Percentiles rank a stretch among this genome's conserved stretches.
Conservation (phyloP, 495 filamentous ascomycete species). For the Aspergillus heteromorphus region DNA sequence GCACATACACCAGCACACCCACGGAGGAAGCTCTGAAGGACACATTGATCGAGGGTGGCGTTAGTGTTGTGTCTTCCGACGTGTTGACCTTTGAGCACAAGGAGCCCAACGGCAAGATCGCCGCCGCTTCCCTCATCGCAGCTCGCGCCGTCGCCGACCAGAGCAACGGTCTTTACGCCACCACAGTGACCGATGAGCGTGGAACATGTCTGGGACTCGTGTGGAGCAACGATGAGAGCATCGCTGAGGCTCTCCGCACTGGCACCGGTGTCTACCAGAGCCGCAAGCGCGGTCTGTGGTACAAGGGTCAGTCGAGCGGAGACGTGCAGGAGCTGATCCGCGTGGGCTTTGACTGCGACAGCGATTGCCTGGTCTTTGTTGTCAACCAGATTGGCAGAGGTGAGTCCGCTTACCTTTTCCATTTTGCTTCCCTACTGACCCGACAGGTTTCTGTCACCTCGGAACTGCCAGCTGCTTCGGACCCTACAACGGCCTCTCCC, state of each 20-base stretch:
- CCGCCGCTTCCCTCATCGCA: conserved; percentile 64
- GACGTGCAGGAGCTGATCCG: conserved; percentile 85
- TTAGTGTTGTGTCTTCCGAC: conserved; percentile 72
- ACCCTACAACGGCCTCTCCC: conserved; percentile 69
- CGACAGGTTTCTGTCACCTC: conserved; percentile 84
- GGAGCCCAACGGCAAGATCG: conserved; percentile 50
- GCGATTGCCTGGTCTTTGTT: conserved; percentile 82
- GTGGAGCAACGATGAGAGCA: conserved; percentile 88
- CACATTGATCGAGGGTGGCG: conserved; percentile 55
- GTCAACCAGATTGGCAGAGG: conserved; percentile 81
- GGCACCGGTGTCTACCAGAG: conserved; percentile 94
- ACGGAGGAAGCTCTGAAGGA: conserved; percentile 43
- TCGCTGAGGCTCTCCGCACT: conserved; percentile 77
- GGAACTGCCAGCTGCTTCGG: conserved; percentile 91
- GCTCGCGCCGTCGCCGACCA: conserved; percentile 70
- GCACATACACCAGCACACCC: conserved; percentile 27
- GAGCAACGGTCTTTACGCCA: conserved; percentile 77
- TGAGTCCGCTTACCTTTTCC: conserved; percentile 18
- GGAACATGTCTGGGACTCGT: conserved; percentile 82
- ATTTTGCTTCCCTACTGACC: not conserved
- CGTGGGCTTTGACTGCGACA: conserved; percentile 85
- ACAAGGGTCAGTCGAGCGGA: conserved; percentile 91
- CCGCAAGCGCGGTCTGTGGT: conserved; percentile 90
- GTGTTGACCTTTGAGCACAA: conserved; percentile 60
- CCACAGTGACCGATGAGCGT: conserved; percentile 83